Evolutionary conservation across 2,329 filamentous ascomycete species (phyloP).

Genomic region (Verticillium nonalfalfae): DNA sequence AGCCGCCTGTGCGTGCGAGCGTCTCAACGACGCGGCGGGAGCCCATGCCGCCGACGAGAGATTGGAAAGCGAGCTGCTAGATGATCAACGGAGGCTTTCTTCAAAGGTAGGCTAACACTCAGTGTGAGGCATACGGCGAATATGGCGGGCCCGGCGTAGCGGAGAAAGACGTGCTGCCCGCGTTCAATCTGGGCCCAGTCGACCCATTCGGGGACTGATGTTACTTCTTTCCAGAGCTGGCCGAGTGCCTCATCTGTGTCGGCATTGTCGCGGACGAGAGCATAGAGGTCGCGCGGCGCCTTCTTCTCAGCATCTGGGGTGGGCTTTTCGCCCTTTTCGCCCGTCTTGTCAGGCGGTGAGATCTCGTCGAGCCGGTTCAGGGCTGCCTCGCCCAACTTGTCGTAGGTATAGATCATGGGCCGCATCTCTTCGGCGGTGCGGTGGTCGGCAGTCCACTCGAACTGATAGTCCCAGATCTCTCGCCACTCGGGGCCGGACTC

Average conservation of each 20-base stretch:
- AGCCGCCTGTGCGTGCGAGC: conserved; percentile 67
- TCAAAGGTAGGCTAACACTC: no score
- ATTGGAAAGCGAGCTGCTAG: conserved; percentile 52
- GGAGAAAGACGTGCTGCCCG: conserved; percentile 72
- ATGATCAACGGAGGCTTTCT: conserved; percentile 6
- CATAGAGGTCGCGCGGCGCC: conserved; percentile 52
- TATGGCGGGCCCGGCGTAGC: conserved; percentile 63
- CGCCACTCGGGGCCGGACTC: conserved; percentile 11
- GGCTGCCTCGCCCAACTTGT: conserved; percentile 60
- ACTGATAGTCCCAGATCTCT: conserved; percentile 56
- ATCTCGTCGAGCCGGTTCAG: conserved; percentile 58
- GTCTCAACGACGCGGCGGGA: conserved; percentile 70
- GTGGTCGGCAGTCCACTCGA: conserved; percentile 63
- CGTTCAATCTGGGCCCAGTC: conserved; percentile 70
- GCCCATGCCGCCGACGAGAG: conserved; percentile 64
- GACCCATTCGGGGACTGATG: conserved; percentile 66
- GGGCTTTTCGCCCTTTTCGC: conserved; percentile 19
- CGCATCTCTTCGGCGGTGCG: conserved; percentile 51
- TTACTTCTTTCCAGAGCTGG: conserved; percentile 60
- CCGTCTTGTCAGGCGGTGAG: conserved; percentile 37
- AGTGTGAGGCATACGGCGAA: conserved; percentile 36
- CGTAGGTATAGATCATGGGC: conserved; percentile 60
- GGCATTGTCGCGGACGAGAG: conserved; percentile 52
- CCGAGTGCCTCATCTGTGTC: conserved; percentile 45
- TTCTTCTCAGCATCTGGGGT: conserved; percentile 20